These are phyloP conservation scores for Hymenoscyphus infarciens DNA, from an alignment of 2,329 filamentous ascomycete genomes.

Conservation along the genomic window DNA sequence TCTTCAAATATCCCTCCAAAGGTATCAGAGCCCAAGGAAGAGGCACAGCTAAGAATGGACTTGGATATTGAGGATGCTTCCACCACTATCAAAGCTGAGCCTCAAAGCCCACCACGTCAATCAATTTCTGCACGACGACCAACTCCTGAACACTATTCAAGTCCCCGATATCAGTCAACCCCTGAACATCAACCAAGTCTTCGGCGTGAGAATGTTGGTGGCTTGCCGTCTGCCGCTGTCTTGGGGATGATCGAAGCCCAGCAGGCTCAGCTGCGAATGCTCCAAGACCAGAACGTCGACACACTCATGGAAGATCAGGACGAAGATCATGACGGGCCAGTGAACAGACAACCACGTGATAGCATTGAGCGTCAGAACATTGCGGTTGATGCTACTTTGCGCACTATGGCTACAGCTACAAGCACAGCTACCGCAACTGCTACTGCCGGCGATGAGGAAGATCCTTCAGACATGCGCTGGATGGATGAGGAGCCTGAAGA, in stretches of 20 bases:
- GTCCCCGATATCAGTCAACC: no score
- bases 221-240: not conserved
- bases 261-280: not conserved
- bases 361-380: not conserved
- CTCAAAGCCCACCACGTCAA: not conserved
- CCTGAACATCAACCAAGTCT: not conserved
- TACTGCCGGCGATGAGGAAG: conserved; percentile 13
- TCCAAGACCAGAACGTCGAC: not conserved
- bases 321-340: not conserved
- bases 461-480: conserved; percentile 17
- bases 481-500: conserved; percentile 18
- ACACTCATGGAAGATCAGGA: not conserved
- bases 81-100: not conserved
- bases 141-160: not conserved
- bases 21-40: not conserved
- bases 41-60: not conserved
- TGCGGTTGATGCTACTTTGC: not conserved
- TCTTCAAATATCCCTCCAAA: not conserved
- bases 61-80: not conserved
- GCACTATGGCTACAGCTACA: not conserved
- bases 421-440: conserved; percentile 4
- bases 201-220: not conserved
- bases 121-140: not conserved
- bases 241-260: not conserved
- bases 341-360: not conserved